Evolutionary conservation across 805 yeast genomes (phyloP), one percentile per base, ranked within the genome.

Genomic region (Schizosaccharomyces japonicus): DNA sequence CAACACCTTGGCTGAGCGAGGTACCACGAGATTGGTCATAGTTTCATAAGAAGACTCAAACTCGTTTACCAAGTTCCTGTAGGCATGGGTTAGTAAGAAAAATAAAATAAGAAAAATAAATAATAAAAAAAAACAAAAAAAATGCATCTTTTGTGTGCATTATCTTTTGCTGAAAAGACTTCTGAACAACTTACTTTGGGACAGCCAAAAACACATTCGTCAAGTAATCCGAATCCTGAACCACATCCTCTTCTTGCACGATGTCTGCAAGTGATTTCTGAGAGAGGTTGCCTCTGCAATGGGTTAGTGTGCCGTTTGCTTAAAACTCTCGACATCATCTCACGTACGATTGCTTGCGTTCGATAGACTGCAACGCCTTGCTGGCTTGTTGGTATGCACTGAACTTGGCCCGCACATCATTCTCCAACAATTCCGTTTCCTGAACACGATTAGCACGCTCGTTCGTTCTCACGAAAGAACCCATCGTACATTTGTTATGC

Each of bases 261-360:
- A 87, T 71, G 57, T 82, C 90, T 59, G 87, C 95, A 51, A 90
- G 68, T 3, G 95, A 80, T 60, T 81, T 77, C 49, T 87, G 85
- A 3, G 94, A 78, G 53, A 90, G 69, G 60, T 90, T 95, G 50
- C 99, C 99, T 33, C 52, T 54, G 28, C n/a, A 23, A 42, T 25
- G 10, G 13, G n/a, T 10, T 10, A 30, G n/a, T n/a, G n/a, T 30
- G 10, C 32, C 19, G 4, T 10, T 10, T 42, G n/a, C 17, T n/a
- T 17, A 27, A 3, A 26, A 42, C 32, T 44, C 13, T 15, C 13
- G 5, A n/a, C 36, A 19, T 11, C 34, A 5, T n/a, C 6, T 19
- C 13, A 44, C 53, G 23, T 46, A 51, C 56, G 81, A 78, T 61
- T 79, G 80, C 64, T 85, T 85, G 58, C 95, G 75, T 62, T 87